A percentile compares a stretch with the other conserved stretches of the same genome.
Evolutionary conservation across 1,139 yeast species (phyloP).

Genomic region (Kluyveromyces sp.): DNA sequence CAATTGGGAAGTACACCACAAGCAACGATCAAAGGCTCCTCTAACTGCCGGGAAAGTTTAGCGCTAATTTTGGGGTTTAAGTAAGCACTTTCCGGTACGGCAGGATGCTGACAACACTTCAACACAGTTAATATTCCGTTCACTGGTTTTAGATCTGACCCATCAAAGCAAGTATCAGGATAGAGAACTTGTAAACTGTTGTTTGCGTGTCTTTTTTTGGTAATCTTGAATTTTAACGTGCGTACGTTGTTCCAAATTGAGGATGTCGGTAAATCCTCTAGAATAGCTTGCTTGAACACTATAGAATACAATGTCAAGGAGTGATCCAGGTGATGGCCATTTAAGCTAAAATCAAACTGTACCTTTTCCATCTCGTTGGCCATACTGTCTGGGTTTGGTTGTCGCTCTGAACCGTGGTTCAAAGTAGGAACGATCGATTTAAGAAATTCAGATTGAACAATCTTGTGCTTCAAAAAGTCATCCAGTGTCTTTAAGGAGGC

Average conservation of each 20-base stretch:
- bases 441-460: conserved; percentile 26
- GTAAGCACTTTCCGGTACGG: conserved; percentile 44
- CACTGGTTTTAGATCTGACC: conserved; percentile 38
- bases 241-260: conserved; percentile 55
- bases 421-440: conserved; percentile 18
- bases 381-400: conserved; percentile 10
- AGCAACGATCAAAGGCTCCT: conserved; percentile 83
- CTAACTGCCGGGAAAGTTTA: conserved; percentile 78
- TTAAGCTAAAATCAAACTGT: conserved; percentile 54
- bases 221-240: conserved; percentile 46
- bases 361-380: conserved; percentile 29
- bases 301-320: conserved; percentile 82
- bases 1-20: conserved; percentile 85
- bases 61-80: conserved; percentile 80
- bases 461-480: conserved; percentile 47
- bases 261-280: conserved; percentile 38
- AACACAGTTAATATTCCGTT: conserved; percentile 50
- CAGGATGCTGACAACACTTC: conserved; percentile 38
- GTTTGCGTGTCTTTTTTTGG: conserved; percentile 25
- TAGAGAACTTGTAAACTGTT: conserved; percentile 25
- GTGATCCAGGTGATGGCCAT: conserved; percentile 55
- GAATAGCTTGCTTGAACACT: conserved; percentile 48
- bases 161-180: conserved; percentile 34
- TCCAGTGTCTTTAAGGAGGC: conserved; percentile 75
- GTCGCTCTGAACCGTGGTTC: neutral